Percentiles rank a stretch among this genome's conserved stretches.
Conservation (phyloP, 176 grass and related monocot genomes). For the Eragrostis nindensis region DNA sequence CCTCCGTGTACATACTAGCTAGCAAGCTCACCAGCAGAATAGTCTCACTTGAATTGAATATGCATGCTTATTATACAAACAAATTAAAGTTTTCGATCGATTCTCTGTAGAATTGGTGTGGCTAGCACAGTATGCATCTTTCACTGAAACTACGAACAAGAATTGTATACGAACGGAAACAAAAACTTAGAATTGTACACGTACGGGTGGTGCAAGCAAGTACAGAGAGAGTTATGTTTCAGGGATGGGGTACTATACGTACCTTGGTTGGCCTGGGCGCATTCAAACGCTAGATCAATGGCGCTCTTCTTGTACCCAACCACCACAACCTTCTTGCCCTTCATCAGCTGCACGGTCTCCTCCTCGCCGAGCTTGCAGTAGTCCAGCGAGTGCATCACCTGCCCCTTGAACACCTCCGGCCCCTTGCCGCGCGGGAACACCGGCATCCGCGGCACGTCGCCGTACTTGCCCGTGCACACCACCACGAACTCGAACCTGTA, state of each 20-base stretch:
- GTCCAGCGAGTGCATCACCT: conserved; percentile 85
- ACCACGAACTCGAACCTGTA: conserved; percentile 93
- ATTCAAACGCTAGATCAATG: conserved; percentile 89
- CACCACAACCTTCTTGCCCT: conserved; percentile 86
- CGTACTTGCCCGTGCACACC: conserved; percentile 98
- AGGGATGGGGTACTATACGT: too few species aligned
- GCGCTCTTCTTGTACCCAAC: conserved; percentile 98
- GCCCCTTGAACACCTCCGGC: conserved; percentile 71
- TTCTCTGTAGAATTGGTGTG: neutral
- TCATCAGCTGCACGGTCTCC: conserved; percentile 69
- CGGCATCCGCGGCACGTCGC: conserved; percentile 79
- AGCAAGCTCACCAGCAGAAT: neutral
- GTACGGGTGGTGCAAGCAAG: too few species aligned
- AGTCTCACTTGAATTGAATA: neutral
- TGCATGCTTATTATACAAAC: neutral
- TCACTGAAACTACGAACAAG: conserved; percentile 5
- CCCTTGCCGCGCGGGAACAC: conserved; percentile 64
- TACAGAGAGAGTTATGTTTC: too few species aligned
- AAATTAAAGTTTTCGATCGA: neutral
- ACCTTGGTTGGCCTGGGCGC: conserved; percentile 93
- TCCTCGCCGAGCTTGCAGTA: conserved; percentile 91
- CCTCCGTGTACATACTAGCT: neutral
- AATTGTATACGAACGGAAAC: too few species aligned
- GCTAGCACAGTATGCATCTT: neutral
- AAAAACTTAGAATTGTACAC: too few species aligned